Evolutionary conservation across 495 filamentous ascomycete genomes (phyloP).

Genomic region (Aspergillus taichungensis): DNA sequence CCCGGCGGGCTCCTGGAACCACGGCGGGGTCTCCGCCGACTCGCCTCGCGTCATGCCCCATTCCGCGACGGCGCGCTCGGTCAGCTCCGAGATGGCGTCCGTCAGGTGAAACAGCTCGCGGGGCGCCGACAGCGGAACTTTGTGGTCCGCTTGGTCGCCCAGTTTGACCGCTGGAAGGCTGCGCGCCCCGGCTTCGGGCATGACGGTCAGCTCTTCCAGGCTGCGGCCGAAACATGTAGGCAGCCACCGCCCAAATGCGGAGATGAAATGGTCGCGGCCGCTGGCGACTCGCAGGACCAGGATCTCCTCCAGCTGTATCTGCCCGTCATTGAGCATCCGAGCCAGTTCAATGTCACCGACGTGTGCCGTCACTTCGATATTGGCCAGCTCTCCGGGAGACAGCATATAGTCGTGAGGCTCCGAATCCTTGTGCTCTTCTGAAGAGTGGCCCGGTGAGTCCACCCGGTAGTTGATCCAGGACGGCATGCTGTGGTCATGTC

Average conservation of each 20-base stretch:
- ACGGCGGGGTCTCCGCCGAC: constrained; percentile 38
- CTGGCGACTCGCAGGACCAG: constrained; percentile 78
- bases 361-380: constrained; percentile 53
- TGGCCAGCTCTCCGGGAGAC: constrained; percentile 73
- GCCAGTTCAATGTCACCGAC: constrained; percentile 57
- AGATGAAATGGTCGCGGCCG: constrained; percentile 87
- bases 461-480: constrained; percentile 64
- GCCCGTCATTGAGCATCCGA: constrained; percentile 60
- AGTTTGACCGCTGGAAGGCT: constrained; percentile 28
- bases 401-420: constrained; percentile 46
- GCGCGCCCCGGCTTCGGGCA: constrained; percentile 68
- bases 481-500: constrained; percentile 32
- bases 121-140: constrained; percentile 61
- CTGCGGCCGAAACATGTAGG: constrained; percentile 77
- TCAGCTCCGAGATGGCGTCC: constrained; percentile 66
- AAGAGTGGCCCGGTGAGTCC: constrained; percentile 33
- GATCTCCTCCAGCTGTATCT: constrained; percentile 66
- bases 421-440: constrained; percentile 20
- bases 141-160: constrained; percentile 26
- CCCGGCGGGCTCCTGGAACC: constrained; percentile 44
- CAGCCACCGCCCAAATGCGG: constrained; percentile 66
- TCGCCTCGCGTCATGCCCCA: constrained; percentile 66
- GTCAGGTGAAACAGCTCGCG: constrained; percentile 83
- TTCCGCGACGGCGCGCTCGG: constrained; percentile 69
- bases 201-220: constrained; percentile 70